These are phyloP conservation scores for Hypoxylon lenormandii DNA, from an alignment of 495 filamentous ascomycete species.

Conservation along the genomic window DNA sequence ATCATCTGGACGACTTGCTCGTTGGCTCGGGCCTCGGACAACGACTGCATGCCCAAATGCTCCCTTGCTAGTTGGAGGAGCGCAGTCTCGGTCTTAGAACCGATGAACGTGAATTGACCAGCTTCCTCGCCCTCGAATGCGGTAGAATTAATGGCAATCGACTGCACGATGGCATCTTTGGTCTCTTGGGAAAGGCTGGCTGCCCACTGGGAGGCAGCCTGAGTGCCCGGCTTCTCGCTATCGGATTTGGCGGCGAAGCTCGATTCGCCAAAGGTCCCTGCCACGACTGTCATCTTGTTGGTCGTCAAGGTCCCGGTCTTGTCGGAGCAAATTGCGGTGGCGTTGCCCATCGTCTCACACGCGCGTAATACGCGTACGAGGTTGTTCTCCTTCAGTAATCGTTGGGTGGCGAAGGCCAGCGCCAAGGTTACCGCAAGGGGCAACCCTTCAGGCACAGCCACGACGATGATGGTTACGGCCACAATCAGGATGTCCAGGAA, in stretches of 20 bases:
- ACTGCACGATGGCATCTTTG: slow-evolving; percentile 69
- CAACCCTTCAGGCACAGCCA: slow-evolving; percentile 85
- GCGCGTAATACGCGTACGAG: slow-evolving; percentile 79
- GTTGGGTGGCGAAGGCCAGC: slow-evolving; percentile 80
- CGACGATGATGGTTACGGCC: slow-evolving; percentile 82
- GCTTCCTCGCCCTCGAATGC: slow-evolving; percentile 77
- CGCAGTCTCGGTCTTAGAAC: slow-evolving; percentile 82
- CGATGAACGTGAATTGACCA: slow-evolving; percentile 70
- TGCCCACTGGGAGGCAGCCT: slow-evolving; percentile 70
- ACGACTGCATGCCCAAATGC: slow-evolving; percentile 70
- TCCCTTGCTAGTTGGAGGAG: slow-evolving; percentile 73
- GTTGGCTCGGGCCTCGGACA: slow-evolving; percentile 69
- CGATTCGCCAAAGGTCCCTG: slow-evolving; percentile 73
- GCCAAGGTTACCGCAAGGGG: slow-evolving; percentile 85
- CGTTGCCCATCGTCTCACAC: slow-evolving; percentile 90
- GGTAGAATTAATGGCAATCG: slow-evolving; percentile 78
- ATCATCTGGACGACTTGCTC: slow-evolving; percentile 70
- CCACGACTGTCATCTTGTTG: slow-evolving; percentile 80
- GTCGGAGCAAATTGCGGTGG: slow-evolving; percentile 85
- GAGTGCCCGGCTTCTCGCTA: slow-evolving; percentile 36
- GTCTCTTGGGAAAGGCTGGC: slow-evolving; percentile 64
- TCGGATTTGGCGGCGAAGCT: slow-evolving; percentile 68
- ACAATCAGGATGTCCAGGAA: slow-evolving; percentile 86
- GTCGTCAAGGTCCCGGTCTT: slow-evolving; percentile 86
- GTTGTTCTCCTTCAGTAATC: slow-evolving; percentile 85